These are phyloP conservation scores for Arctostaphylos glauca DNA, from an alignment of 148 eudicot genomes.

Conservation along the genomic window DNA sequence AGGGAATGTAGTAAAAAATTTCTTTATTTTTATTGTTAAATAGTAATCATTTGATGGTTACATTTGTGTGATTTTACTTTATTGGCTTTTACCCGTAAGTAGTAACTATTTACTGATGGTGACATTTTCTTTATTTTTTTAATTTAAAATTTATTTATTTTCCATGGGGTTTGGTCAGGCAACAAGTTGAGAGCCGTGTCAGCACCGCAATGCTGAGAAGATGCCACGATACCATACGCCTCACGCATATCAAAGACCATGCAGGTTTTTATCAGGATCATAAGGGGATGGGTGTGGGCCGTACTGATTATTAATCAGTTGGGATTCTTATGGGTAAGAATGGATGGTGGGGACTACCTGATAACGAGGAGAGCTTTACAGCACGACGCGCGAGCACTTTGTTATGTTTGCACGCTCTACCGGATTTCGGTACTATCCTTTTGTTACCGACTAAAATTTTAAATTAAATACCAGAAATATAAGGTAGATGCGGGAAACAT, in stretches of 20 bases:
- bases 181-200: conserved; percentile 30
- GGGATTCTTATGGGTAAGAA: background rate
- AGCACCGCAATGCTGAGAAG: conserved; percentile 34
- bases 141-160: background rate
- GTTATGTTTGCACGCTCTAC: background rate
- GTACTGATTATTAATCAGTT: background rate
- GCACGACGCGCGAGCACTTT: background rate
- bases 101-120: too few species aligned
- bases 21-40: too few species aligned
- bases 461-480: too few species aligned
- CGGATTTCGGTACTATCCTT: too few species aligned
- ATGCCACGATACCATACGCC: conserved; percentile 16
- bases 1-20: too few species aligned
- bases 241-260: background rate
- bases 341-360: conserved; percentile 13
- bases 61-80: too few species aligned
- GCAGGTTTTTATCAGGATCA: background rate
- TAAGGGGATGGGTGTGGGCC: background rate
- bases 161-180: background rate
- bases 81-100: too few species aligned
- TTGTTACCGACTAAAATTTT: too few species aligned
- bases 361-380: background rate
- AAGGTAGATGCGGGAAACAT: too few species aligned
- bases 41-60: too few species aligned
- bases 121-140: background rate